phyloP scores from a whole-genome alignment of 2,329 filamentous ascomycete species.

The Pestalotiopsis sp. region DNA sequence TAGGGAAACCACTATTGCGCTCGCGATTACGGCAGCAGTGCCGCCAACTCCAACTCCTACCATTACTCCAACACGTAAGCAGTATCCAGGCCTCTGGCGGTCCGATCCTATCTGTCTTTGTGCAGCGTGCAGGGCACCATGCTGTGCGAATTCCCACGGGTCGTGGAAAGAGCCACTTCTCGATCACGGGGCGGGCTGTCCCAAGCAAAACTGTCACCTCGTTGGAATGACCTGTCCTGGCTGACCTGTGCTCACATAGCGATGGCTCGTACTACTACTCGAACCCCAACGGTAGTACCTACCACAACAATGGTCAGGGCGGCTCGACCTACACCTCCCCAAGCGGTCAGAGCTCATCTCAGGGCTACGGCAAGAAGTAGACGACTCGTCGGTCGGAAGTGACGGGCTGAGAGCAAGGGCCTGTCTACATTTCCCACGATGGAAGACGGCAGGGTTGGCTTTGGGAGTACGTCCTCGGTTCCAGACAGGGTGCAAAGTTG shows the following conservation, averaged over 20 bases:
- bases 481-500: no score
- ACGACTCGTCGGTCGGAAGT: background rate
- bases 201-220: background rate
- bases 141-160: no score
- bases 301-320: conserved; percentile 64
- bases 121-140: background rate
- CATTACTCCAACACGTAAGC: conserved; percentile 66
- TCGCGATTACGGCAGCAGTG: conserved; percentile 60
- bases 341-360: conserved; percentile 35
- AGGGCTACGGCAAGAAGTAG: conserved; percentile 21
- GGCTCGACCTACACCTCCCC: conserved; percentile 61
- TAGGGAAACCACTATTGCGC: conserved; percentile 70
- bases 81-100: background rate
- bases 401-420: background rate
- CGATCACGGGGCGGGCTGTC: no score
- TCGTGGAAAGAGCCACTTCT: background rate
- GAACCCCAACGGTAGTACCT: conserved; percentile 68
- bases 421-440: no score
- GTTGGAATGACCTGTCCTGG: conserved; percentile 1
- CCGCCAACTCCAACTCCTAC: conserved; percentile 59
- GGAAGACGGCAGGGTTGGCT: no score
- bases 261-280: conserved; percentile 74
- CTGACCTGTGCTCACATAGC: conserved; percentile 27
- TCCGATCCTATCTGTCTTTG: background rate
- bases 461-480: no score